Conservation (phyloP, 2,329 filamentous ascomycete genomes). For the Ophiostoma novo-ulmi region DNA sequence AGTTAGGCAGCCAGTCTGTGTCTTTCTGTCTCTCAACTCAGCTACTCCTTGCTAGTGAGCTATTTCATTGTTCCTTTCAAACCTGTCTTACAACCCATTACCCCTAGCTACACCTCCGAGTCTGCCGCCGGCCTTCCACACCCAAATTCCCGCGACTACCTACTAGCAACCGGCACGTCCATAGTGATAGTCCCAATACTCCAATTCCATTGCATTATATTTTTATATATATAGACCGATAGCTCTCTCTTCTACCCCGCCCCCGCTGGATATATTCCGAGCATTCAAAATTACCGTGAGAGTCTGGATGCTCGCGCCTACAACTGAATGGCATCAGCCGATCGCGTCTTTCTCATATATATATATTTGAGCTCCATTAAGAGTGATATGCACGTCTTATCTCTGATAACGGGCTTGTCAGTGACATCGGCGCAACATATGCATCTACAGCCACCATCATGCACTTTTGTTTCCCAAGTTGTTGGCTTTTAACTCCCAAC, state of each 20-base stretch:
- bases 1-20: neutral
- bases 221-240: neutral
- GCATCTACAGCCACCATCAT: neutral
- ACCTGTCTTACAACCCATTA: neutral
- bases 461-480: neutral
- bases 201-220: neutral
- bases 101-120: neutral
- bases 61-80: neutral
- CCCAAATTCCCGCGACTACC: no score
- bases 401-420: neutral
- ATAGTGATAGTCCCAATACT: neutral
- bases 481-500: neutral
- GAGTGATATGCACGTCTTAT: neutral
- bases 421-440: neutral
- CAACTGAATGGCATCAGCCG: neutral
- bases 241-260: slow-evolving; percentile 1
- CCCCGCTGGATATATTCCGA: neutral
- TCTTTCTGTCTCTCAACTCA: neutral
- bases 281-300: no score
- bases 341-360: neutral
- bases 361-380: neutral
- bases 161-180: neutral
- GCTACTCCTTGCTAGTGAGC: neutral
- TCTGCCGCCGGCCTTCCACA: neutral
- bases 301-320: no score